Evolutionary conservation across 1,284 basidiomycete species (phyloP).

Genomic region (Xerocomus amazonicus): DNA sequence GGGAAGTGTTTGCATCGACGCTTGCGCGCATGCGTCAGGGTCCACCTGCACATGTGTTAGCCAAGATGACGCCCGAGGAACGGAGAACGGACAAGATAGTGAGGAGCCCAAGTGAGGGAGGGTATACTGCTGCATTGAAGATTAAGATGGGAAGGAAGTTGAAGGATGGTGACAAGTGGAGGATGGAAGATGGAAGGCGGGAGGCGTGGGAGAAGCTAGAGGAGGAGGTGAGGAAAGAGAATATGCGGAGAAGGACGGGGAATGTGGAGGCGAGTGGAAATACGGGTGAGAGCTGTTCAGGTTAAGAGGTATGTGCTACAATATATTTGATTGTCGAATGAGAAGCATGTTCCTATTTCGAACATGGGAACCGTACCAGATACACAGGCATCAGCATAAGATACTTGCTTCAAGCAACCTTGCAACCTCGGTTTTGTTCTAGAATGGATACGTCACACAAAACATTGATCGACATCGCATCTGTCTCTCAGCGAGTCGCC

Average conservation of each 20-base stretch:
- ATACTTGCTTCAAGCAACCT: no score
- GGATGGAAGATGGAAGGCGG: conserved; percentile 41
- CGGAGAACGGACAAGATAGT: conserved; percentile 46
- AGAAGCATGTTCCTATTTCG: no score
- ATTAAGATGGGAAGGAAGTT: conserved; percentile 47
- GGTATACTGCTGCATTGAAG: conserved; percentile 49
- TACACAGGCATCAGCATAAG: no score
- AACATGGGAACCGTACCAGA: no score
- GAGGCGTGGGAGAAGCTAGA: conserved; percentile 37
- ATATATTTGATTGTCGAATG: no score
- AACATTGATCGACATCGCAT: conserved; percentile 6
- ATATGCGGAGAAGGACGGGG: conserved; percentile 22
- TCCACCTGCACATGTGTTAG: conserved; percentile 59
- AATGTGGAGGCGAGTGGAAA: background rate
- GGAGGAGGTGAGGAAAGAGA: conserved; percentile 39
- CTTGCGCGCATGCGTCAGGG: conserved; percentile 45
- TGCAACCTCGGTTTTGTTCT: no score
- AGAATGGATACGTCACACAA: conserved; percentile 5
- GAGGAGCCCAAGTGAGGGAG: conserved; percentile 55
- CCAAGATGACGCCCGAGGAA: conserved; percentile 47
- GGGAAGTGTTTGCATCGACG: conserved; percentile 52
- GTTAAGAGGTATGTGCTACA: conserved; percentile 6
- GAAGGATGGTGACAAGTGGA: conserved; percentile 42
- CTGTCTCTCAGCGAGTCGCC: conserved; percentile 3
- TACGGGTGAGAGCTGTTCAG: background rate